Base-by-base conservation (phyloP, 768 basidiomycete genomes). In the Lactarius sp. region DNA sequence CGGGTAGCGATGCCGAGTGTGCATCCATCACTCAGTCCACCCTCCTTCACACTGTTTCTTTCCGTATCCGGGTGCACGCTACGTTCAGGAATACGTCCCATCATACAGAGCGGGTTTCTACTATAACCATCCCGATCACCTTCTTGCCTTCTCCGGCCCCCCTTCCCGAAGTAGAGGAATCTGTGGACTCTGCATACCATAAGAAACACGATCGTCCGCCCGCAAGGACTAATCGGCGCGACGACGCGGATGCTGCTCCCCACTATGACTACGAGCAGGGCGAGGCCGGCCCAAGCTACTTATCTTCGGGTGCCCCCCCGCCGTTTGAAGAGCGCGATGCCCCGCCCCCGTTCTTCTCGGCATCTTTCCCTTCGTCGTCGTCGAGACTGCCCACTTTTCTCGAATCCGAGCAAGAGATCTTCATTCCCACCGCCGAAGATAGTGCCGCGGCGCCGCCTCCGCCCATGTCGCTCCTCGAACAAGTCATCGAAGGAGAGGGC, bases 141-240 rank as follows among this genome's bases (percentile, higher is more conserved):
- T 83, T 93, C 49, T 78, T 92, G 53, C 85, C 92, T 27, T 84
- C 87, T 2, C 81, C 86, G 16, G 90, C 92, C 0, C 87, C 87
- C n/a, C 81, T 90, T 22, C 89, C 88, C 6, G 85, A 92, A 71
- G 83, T 89, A 4, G 86, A 87, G n/a, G 81, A 79, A 59, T 82
- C 83, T 58, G 74, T 90, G 22, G 89, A 89, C 65, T 80, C 79
- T 36, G 89, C 88, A 7, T 94, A 94, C 73, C 85, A 83, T 69
- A 94, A 94, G 79, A 94, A 94, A 72, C 91, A 93, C 68, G 92
- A 94, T 69, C 81, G 82, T 2, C 92, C 92, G 7, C 92, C 92
- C 2, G 72, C 79, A 3, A 83, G 78, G 70, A 94, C 92, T 0
- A 80, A 85, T 42, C 78, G 92, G 57, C 75, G 81, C 42, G 89